Evolutionary conservation across 1,139 yeast genomes (phyloP).

Genomic region (Zygosaccharomyces sapae): DNA sequence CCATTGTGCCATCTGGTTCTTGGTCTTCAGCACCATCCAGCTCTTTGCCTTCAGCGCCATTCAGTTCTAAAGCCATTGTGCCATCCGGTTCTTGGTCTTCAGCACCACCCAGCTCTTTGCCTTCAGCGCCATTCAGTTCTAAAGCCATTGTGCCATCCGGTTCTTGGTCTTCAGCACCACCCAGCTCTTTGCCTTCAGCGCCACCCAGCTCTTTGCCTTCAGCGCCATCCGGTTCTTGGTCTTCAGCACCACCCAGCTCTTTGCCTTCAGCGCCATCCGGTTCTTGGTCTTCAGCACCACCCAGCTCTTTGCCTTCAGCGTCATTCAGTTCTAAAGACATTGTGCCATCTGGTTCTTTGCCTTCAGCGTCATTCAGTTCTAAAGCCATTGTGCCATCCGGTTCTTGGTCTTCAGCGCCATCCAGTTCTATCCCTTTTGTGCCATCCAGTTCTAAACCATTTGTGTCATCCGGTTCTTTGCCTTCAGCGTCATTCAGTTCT

Average conservation of each 20-base stretch:
- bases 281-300: background rate
- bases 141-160: no score
- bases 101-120: no score
- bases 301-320: background rate
- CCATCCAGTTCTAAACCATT: no score
- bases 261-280: background rate
- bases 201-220: background rate
- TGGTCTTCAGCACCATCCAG: constrained; percentile 2
- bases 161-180: no score
- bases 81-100: background rate
- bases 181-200: constrained; percentile 1
- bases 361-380: background rate
- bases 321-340: no score
- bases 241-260: background rate
- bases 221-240: background rate
- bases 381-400: background rate
- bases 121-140: no score
- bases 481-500: background rate
- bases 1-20: background rate
- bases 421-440: background rate
- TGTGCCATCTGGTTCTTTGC: background rate
- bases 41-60: background rate
- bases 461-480: no score
- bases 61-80: no score
- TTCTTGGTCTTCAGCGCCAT: background rate